These are phyloP conservation scores for Capronia coronata DNA, from an alignment of 2,329 filamentous ascomycete genomes.

Conservation along the genomic window DNA sequence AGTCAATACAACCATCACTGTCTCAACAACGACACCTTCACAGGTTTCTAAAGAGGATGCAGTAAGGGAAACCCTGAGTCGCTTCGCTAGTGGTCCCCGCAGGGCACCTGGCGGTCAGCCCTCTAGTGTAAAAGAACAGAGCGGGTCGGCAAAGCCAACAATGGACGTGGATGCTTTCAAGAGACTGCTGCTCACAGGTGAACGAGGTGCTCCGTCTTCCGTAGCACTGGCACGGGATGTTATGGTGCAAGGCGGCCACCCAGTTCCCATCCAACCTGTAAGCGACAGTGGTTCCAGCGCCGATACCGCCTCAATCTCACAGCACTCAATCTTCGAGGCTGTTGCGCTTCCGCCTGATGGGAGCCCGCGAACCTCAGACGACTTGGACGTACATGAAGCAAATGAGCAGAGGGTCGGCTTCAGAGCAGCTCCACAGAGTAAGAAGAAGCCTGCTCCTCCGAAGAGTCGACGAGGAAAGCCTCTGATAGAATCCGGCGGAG, in stretches of 20 bases:
- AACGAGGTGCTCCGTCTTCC: slow-evolving; percentile 38
- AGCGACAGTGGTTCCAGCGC: slow-evolving; percentile 47
- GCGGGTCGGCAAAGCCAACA: slow-evolving; percentile 36
- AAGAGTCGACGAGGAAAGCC: slow-evolving; percentile 72
- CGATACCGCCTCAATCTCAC: slow-evolving; percentile 54
- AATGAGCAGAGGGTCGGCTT: slow-evolving; percentile 42
- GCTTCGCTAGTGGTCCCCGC: slow-evolving; percentile 22
- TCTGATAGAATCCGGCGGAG: slow-evolving; percentile 44
- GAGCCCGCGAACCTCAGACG: slow-evolving; percentile 54
- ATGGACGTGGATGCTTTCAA: slow-evolving; percentile 75
- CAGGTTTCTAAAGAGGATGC: slow-evolving; percentile 7
- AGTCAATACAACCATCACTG: slow-evolving; percentile 21
- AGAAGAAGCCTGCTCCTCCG: slow-evolving; percentile 65
- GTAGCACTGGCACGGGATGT: slow-evolving; percentile 21
- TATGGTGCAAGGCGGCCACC: slow-evolving; percentile 15
- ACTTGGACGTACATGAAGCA: slow-evolving; percentile 49
- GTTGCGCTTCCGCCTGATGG: slow-evolving; percentile 41
- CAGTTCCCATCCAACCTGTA: slow-evolving; percentile 29
- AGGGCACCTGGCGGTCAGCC: slow-evolving; percentile 4
- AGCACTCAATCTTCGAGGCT: slow-evolving; percentile 54
- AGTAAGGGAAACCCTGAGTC: slow-evolving; percentile 25
- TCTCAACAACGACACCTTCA: slow-evolving; percentile 5
- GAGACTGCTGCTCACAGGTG: slow-evolving; percentile 67
- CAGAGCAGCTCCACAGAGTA: slow-evolving; percentile 39
- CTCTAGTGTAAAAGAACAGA: slow-evolving; percentile 4